Evolutionary conservation across 2,329 filamentous ascomycete species (phyloP).

Genomic region (Xylariaceae sp.): DNA sequence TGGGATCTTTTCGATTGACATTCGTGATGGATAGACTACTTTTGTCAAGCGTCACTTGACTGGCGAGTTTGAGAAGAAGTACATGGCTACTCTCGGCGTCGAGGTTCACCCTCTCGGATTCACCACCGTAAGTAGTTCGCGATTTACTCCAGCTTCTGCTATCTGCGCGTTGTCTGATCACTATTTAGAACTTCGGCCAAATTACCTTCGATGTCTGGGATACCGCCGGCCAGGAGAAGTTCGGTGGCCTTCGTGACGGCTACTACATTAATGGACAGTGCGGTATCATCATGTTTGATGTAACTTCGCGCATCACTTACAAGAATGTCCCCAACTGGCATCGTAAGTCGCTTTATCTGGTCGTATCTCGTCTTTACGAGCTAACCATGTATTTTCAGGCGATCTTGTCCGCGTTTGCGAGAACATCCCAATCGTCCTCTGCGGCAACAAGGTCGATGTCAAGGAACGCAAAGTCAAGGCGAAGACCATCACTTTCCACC

Average conservation of each 20-base stretch:
- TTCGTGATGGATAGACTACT: constrained; percentile 65
- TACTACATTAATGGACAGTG: constrained; percentile 99
- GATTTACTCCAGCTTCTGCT: constrained; percentile 5
- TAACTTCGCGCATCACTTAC: constrained; percentile 99
- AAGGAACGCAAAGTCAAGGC: constrained; percentile 99
- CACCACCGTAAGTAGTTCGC: constrained; percentile 73
- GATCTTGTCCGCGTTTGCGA: constrained; percentile 98
- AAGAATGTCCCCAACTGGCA: constrained; percentile 99
- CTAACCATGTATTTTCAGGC: constrained; percentile 47
- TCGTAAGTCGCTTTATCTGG: constrained; percentile 57
- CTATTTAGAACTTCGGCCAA: constrained; percentile 71
- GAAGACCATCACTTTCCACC: constrained; percentile 99
- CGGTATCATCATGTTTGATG: constrained; percentile 99
- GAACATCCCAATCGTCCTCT: constrained; percentile 97
- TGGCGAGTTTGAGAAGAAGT: constrained; percentile 99
- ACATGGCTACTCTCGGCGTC: constrained; percentile 98
- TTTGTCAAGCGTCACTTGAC: constrained; percentile 99
- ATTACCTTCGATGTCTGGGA: constrained; percentile 99
- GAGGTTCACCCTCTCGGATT: constrained; percentile 98
- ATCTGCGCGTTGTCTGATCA: constrained; percentile 27
- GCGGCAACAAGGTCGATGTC: constrained; percentile 99
- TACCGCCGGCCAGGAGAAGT: constrained; percentile 98
- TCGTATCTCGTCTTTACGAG: not conserved
- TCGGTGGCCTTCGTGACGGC: constrained; percentile 96
- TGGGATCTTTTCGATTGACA: constrained; percentile 14